A percentile compares a stretch with the other conserved stretches of the same genome.
Conservation (phyloP, 768 basidiomycete species). For the Lactifluus echinatus region DNA sequence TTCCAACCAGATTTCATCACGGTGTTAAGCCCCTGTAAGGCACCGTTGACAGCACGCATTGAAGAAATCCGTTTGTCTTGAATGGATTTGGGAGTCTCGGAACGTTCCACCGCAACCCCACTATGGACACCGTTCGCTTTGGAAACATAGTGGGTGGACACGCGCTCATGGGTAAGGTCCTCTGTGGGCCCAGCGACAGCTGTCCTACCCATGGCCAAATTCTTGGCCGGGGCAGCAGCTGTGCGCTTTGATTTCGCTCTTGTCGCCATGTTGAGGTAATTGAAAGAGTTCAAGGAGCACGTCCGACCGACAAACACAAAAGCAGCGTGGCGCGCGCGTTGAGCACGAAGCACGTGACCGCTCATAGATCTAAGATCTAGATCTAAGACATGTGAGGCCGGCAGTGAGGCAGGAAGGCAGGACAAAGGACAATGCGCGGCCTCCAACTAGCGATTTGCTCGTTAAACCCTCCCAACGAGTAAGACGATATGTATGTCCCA, state of each 20-base stretch:
- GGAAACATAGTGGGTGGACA: conserved; percentile 23
- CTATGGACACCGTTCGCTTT: conserved; percentile 17
- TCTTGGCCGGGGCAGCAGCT: neutral
- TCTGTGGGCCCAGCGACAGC: conserved; percentile 8
- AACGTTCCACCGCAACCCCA: neutral
- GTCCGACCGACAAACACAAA: neutral
- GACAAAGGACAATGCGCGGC: no score
- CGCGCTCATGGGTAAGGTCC: conserved; percentile 23
- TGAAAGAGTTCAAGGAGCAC: neutral
- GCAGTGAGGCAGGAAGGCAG: no score
- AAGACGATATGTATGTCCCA: no score
- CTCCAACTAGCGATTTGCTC: no score
- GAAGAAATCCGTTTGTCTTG: conserved; percentile 24
- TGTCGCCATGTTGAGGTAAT: conserved; percentile 1
- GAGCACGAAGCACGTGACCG: conserved; percentile 1
- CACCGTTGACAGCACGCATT: conserved; percentile 58
- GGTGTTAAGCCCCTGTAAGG: conserved; percentile 47
- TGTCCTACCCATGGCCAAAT: neutral
- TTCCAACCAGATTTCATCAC: conserved; percentile 57
- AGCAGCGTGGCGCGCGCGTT: neutral
- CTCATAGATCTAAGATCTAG: no score
- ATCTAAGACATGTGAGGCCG: no score
- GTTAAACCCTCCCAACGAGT: no score
- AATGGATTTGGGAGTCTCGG: neutral
- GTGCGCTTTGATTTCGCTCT: neutral